A percentile compares a stretch with the other conserved stretches of the same genome.
phyloP scores from a whole-genome alignment of 768 basidiomycete species.

The Russula dissimulans region DNA sequence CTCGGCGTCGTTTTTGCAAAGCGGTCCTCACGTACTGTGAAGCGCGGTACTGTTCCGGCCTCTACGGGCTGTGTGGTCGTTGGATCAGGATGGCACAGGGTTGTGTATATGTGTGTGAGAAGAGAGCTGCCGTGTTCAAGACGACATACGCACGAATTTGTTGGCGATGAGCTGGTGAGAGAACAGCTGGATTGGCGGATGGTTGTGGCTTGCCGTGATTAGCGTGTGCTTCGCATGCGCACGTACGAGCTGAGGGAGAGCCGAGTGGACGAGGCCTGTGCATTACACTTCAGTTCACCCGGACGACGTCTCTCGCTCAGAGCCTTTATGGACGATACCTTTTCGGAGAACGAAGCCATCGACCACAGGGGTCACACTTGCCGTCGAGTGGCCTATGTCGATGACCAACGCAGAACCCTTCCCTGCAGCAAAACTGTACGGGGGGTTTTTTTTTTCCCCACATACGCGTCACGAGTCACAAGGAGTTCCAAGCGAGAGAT shows the following conservation, averaged over 20 bases:
- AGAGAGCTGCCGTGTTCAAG: too few species aligned
- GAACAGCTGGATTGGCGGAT: conserved; percentile 56
- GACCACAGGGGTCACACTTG: conserved; percentile 90
- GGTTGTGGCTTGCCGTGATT: conserved; percentile 36
- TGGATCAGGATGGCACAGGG: not conserved
- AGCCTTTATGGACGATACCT: conserved; percentile 38
- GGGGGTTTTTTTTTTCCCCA: not conserved
- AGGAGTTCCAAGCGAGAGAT: not conserved
- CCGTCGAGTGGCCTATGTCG: conserved; percentile 83
- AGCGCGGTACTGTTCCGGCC: conserved; percentile 51
- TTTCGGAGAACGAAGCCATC: conserved; percentile 97
- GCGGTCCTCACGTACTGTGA: conserved; percentile 68
- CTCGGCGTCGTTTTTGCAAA: conserved; percentile 61
- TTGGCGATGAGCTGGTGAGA: conserved; percentile 88
- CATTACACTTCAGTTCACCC: not conserved
- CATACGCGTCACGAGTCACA: not conserved
- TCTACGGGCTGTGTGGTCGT: conserved; percentile 54
- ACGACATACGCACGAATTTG: conserved; percentile 42
- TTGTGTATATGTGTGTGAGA: too few species aligned
- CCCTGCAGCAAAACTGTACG: conserved; percentile 81
- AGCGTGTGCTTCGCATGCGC: conserved; percentile 68
- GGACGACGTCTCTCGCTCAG: not conserved
- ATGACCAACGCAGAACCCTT: conserved; percentile 96
- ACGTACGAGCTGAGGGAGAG: conserved; percentile 72
- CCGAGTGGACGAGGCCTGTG: conserved; percentile 67